Conservation (phyloP, 2,329 filamentous ascomycete species). For the Karstenula rhodostoma region DNA sequence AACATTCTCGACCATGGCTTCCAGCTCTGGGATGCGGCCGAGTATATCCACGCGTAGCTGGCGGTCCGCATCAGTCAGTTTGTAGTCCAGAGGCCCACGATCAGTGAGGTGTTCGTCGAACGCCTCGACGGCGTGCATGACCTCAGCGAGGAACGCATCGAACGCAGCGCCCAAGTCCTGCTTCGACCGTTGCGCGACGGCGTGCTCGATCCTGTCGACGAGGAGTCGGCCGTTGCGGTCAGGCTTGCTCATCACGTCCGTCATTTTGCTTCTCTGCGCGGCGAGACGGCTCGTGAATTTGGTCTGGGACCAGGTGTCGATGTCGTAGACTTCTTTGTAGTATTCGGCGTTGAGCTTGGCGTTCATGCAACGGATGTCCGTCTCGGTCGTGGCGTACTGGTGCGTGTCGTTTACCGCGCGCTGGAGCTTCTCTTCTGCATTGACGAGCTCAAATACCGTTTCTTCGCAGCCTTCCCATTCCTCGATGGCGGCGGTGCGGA, state of each 20-base stretch:
- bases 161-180: background rate
- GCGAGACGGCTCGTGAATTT: background rate
- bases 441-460: background rate
- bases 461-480: conserved; percentile 17
- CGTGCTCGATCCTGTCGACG: background rate
- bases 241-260: background rate
- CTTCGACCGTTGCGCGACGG: background rate
- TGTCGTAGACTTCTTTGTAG: conserved; percentile 11
- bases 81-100: background rate
- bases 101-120: background rate
- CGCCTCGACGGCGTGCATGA: background rate
- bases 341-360: conserved; percentile 7
- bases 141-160: background rate
- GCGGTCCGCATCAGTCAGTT: background rate
- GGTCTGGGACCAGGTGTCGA: background rate
- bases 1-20: background rate
- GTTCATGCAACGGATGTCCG: conserved; percentile 21
- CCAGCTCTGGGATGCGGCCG: background rate
- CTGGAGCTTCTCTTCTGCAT: background rate
- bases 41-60: background rate
- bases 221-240: background rate
- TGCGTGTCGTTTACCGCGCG: background rate
- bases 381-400: conserved; percentile 20
- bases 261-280: background rate
- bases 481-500: conserved; percentile 11